These are phyloP conservation scores for Hyaloscypha finlandica DNA, from an alignment of 495 filamentous ascomycete genomes.

Conservation along the genomic window DNA sequence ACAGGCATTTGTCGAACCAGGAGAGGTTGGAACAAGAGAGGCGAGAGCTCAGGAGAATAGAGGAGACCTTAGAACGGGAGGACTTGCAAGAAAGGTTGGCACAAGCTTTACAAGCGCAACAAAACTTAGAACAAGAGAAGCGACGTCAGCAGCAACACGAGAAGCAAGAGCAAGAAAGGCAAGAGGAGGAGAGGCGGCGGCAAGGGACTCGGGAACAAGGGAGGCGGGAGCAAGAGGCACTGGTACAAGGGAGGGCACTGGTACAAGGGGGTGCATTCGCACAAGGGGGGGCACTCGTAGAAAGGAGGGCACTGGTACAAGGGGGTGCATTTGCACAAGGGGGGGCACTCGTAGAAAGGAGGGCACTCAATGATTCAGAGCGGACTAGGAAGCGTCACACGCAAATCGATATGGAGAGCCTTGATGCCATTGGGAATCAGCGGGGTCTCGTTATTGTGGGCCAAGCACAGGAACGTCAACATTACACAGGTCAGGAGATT, in stretches of 20 bases:
- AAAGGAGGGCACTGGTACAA: neutral
- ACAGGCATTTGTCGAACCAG: no score
- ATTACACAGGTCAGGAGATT: no score
- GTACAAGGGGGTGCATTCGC: conserved; percentile 7
- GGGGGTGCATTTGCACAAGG: no score
- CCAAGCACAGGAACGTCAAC: no score
- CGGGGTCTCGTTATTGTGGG: neutral
- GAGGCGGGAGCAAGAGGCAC: conserved; percentile 9
- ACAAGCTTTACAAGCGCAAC: no score
- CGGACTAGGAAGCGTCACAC: conserved; percentile 11
- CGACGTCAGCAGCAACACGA: no score
- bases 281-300: neutral
- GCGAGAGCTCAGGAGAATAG: neutral
- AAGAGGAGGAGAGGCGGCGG: conserved; percentile 14
- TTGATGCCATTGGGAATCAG: conserved; percentile 5
- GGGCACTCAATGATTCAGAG: conserved; percentile 14
- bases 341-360: neutral
- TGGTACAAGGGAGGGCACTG: conserved; percentile 1
- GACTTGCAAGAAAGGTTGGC: neutral
- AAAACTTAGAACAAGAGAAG: no score
- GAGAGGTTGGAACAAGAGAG: conserved; percentile 5
- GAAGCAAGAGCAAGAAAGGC: neutral
- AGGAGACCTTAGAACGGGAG: neutral
- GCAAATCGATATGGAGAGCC: no score
- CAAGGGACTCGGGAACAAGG: conserved; percentile 10